Evolutionary conservation across 495 filamentous ascomycete genomes (phyloP).

Genomic region (Wilcoxina mikolae): DNA sequence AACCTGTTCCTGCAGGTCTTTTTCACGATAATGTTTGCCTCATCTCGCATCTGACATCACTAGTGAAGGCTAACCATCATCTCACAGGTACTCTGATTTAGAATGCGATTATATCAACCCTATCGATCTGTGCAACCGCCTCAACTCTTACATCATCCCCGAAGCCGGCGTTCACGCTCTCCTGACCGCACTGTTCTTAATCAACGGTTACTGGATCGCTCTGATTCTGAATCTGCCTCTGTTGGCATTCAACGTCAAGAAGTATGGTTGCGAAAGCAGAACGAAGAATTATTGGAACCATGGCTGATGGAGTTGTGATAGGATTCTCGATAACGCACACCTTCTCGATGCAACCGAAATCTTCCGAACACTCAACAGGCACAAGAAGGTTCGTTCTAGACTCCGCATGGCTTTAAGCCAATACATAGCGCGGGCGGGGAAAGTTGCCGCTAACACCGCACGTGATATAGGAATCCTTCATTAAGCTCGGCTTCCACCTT

Average conservation of each 20-base stretch:
- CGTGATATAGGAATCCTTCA: constrained; percentile 72
- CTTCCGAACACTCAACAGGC: constrained; percentile 95
- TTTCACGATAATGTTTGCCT: constrained; percentile 90
- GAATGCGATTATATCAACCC: constrained; percentile 96
- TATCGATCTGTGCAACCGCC: constrained; percentile 99
- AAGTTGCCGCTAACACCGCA: constrained; percentile 1
- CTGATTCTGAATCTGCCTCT: constrained; percentile 85
- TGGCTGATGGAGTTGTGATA: constrained; percentile 30
- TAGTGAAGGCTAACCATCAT: background rate
- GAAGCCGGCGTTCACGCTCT: constrained; percentile 95
- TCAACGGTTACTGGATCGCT: constrained; percentile 98
- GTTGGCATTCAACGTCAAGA: constrained; percentile 88
- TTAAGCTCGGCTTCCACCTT: constrained; percentile 97
- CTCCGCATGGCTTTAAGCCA: background rate
- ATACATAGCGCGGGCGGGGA: background rate
- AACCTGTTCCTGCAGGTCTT: constrained; percentile 99
- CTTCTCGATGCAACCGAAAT: constrained; percentile 97
- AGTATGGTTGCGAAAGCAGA: constrained; percentile 38
- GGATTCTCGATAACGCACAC: constrained; percentile 93
- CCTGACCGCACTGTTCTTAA: constrained; percentile 83
- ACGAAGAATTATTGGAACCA: background rate
- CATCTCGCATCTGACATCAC: constrained; percentile 3
- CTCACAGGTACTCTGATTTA: constrained; percentile 28
- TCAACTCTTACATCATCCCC: constrained; percentile 98
- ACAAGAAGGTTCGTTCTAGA: constrained; percentile 73